Conservation (phyloP, 495 filamentous ascomycete genomes). For the Penicillium desertorum region DNA sequence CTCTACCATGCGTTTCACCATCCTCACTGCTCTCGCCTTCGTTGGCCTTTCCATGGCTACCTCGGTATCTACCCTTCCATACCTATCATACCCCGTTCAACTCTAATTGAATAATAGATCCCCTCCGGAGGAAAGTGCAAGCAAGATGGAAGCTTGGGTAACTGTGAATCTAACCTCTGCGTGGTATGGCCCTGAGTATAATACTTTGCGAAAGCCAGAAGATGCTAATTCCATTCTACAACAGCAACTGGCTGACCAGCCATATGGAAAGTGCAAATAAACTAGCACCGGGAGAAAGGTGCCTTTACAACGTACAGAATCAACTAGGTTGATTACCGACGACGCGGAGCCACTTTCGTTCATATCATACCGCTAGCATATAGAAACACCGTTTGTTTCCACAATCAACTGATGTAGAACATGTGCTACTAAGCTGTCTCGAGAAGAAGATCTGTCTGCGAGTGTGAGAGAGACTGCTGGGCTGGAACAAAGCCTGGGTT, state of each 20-base stretch:
- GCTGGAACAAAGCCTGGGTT: not conserved
- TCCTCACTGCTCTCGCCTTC: conserved; percentile 12
- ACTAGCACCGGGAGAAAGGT: not conserved
- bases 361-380: not conserved
- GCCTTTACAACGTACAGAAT: not conserved
- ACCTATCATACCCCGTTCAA: not conserved
- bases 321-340: not conserved
- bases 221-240: not conserved
- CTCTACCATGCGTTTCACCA: conserved; percentile 10
- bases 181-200: conserved; percentile 3
- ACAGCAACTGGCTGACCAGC: conserved; percentile 8
- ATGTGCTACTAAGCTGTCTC: not conserved
- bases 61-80: not conserved
- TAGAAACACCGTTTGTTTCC: not conserved
- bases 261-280: conserved; percentile 19
- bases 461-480: too few relatives aligned
- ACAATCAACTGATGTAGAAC: not conserved
- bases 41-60: conserved; percentile 6
- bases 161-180: conserved; percentile 13
- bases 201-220: not conserved
- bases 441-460: too few relatives aligned
- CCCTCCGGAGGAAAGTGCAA: conserved; percentile 14
- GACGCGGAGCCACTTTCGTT: not conserved
- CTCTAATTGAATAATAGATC: conserved; percentile 6
- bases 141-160: conserved; percentile 18